These are phyloP conservation scores for Metschnikowia cerradonensis DNA, from an alignment of 805 yeast species.

Conservation along the genomic window DNA sequence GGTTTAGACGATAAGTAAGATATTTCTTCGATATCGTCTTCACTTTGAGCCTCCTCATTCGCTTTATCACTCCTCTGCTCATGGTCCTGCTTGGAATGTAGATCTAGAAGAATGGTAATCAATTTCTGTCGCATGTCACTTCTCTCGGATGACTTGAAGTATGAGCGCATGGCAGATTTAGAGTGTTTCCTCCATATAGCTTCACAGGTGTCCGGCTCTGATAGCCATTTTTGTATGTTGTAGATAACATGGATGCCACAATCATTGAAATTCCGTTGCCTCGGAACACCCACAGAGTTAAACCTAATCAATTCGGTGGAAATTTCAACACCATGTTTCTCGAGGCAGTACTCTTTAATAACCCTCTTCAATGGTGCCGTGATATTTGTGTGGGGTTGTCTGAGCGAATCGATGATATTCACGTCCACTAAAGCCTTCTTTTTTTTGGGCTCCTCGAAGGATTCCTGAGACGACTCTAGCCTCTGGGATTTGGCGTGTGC, in stretches of 20 bases:
- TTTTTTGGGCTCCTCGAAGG: conserved; percentile 6
- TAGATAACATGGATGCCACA: conserved; percentile 91
- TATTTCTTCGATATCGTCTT: conserved; percentile 22
- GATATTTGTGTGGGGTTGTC: conserved; percentile 52
- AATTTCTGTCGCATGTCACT: conserved; percentile 11
- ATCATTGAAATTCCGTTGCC: conserved; percentile 84
- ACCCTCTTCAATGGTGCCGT: conserved; percentile 53
- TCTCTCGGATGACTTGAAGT: conserved; percentile 12
- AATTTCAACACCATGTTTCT: conserved; percentile 49
- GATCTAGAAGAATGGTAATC: conserved; percentile 13
- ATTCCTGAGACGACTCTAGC: neutral
- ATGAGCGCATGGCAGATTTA: conserved; percentile 10
- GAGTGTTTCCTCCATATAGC: conserved; percentile 41
- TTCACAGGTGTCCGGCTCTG: conserved; percentile 45
- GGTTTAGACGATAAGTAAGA: conserved; percentile 11
- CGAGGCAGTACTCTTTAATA: conserved; percentile 65
- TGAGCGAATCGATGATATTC: conserved; percentile 72
- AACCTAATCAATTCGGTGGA: conserved; percentile 45
- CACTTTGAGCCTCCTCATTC: conserved; percentile 13
- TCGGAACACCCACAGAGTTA: conserved; percentile 60
- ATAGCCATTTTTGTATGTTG: conserved; percentile 58
- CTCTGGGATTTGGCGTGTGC: conserved; percentile 1
- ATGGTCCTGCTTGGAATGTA: conserved; percentile 13
- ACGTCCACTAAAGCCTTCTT: conserved; percentile 31
- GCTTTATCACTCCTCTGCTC: neutral